A percentile compares a stretch with the other conserved stretches of the same genome.
These are phyloP conservation scores for Collybia nuda DNA, from an alignment of 768 basidiomycete genomes.

Conservation along the genomic window DNA sequence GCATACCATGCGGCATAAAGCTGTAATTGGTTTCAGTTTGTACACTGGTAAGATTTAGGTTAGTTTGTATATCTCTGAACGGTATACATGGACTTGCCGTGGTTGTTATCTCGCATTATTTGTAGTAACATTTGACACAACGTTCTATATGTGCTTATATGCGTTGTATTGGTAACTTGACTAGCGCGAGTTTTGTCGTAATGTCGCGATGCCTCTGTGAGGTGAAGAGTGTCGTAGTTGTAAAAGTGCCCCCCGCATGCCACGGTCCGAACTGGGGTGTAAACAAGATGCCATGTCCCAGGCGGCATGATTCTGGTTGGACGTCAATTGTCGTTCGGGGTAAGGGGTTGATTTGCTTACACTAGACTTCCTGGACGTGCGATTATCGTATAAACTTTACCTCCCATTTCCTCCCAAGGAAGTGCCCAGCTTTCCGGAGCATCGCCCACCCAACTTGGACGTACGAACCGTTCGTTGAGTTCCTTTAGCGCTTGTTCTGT, in stretches of 20 bases:
- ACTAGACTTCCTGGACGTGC: not conserved
- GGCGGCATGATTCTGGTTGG: constrained; percentile 10
- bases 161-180: not conserved
- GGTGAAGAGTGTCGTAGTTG: constrained; percentile 8
- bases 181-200: not conserved
- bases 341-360: not conserved
- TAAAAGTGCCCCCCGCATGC: constrained; percentile 11
- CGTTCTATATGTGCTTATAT: not conserved
- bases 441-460: not conserved
- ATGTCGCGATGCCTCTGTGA: constrained; percentile 5
- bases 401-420: not conserved
- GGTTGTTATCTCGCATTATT: no score
- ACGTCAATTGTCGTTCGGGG: not conserved
- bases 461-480: not conserved
- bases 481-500: not conserved
- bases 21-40: no score
- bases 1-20: no score
- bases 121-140: not conserved
- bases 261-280: constrained; percentile 6
- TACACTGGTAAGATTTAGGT: no score
- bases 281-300: constrained; percentile 8
- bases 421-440: not conserved
- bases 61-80: no score
- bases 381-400: not conserved
- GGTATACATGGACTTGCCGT: no score